Evolutionary conservation across 2,329 filamentous ascomycete species (phyloP), one percentile per base, ranked within the genome.

Genomic region (Claviceps purpurea): DNA sequence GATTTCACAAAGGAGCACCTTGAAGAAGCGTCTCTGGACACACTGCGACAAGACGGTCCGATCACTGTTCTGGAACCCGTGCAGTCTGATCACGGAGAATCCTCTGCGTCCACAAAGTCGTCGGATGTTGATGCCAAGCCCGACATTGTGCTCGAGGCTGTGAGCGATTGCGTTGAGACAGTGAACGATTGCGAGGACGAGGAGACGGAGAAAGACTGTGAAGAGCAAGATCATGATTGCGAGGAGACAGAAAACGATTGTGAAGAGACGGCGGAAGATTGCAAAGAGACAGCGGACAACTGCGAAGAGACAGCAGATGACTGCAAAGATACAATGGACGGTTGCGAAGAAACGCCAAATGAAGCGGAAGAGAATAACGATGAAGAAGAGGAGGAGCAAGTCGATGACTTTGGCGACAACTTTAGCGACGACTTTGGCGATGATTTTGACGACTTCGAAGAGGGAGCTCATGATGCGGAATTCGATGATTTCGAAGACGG

Each of bases 401-500:
- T 42, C 4, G 47, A 49, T 2, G 44, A 43, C 8, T 42, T 46
- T 16, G 49, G 59, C 49, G 73, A 76, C 56, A 75, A 74, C 43
- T 79, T 78, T 61, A 34, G 44, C 3, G 47, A 49, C 4, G 44
- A 43, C 8, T 42, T 46, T 16, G 49, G 59, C 49, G 73, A 76
- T 56, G 75, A 74, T 55, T 77, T 79, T 66, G 78, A 82, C 62
- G 78, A 81, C 56, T 82, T 82, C 57, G 77, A 80, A 60, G 78
- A 81, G 60, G 78, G 76, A 48, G 75, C 73, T 57, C 74, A 70
- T 7, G 72, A 71, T 46, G 73, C 71, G 26, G 77, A 77, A 60
- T 83, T 84, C 68, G 79, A 81, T 60, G 84, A 87, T 61, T 89
- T 88, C 67, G 82, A 85, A 62, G 85, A 84, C 58, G 82, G 75